These are phyloP conservation scores for Trichothecium sympodiale DNA, from an alignment of 2,329 filamentous ascomycete genomes.

Conservation along the genomic window DNA sequence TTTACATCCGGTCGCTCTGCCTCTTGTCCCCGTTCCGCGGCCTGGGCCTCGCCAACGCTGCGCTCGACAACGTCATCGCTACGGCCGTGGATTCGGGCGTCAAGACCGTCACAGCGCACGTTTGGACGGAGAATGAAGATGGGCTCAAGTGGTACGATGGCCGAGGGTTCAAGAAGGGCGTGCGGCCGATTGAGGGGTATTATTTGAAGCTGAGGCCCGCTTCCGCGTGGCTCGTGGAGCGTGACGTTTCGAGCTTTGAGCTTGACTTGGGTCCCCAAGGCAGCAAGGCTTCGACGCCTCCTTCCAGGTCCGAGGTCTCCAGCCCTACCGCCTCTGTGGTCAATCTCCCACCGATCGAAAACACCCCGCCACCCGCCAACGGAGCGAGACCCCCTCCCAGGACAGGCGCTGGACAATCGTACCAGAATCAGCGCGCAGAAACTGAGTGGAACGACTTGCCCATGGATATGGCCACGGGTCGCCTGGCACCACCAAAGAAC, in stretches of 20 bases:
- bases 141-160: constrained; percentile 51
- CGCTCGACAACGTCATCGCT: constrained; percentile 40
- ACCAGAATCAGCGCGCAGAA: constrained; percentile 46
- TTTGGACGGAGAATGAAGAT: constrained; percentile 57
- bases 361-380: constrained; percentile 7
- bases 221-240: constrained; percentile 48
- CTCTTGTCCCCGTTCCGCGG: constrained; percentile 52
- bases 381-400: constrained; percentile 13
- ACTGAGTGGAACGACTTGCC: constrained; percentile 58
- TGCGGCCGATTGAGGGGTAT: constrained; percentile 40
- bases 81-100: constrained; percentile 26
- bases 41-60: constrained; percentile 46
- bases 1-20: constrained; percentile 56
- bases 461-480: constrained; percentile 39
- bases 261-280: constrained; percentile 9
- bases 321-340: constrained; percentile 19
- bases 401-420: constrained; percentile 30
- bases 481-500: constrained; percentile 16
- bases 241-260: constrained; percentile 24
- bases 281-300: constrained; percentile 7
- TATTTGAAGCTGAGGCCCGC: constrained; percentile 51
- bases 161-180: constrained; percentile 41
- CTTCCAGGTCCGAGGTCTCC: background rate
- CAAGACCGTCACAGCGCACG: constrained; percentile 47
- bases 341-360: constrained; percentile 16